Base-by-base conservation (phyloP, 352 stramenopile species). In the Phytophthora sp. region DNA sequence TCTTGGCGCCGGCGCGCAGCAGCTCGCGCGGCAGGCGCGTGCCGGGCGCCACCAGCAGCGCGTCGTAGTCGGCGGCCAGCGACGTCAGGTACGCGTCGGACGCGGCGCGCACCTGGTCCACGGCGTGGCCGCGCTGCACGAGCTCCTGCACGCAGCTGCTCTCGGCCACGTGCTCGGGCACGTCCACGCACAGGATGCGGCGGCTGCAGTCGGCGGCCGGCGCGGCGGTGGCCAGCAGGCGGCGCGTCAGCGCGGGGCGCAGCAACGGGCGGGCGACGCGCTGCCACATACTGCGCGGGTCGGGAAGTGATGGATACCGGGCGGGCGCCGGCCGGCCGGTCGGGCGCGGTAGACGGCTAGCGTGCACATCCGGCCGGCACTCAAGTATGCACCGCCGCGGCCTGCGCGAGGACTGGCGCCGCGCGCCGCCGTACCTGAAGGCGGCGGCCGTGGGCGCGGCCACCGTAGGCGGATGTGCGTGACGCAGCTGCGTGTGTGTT, bases 171-270 rank as follows among this genome's bases (percentile, higher is more conserved):
- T 73, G 59, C 39, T 73, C 60, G 21, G 79, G 79, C 4, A 89
- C 69, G 43, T 88, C 78, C 13, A 92, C 74, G 23, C 79, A 92
- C 20, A 92, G 66, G 42, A 92, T 82, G 39, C 83, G 83, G 35
- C 66, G 53, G 37, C 43, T 69, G 24, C 55, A 34, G 3, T 66
- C 41, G 10, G 26, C 7, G n/a, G n/a, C n/a, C n/a, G n/a, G n/a
- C 1, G 54, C 37, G 5, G 39, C 21, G 1, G 43, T 49, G 35
- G 72, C 59, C 21, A 76, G 49, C 23, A 64, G 46, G 20, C n/a
- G n/a, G n/a, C 62, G 56, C 23, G 43, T 42, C 10, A 60, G 20
- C 18, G 26, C 3, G 54, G 34, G 20, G 12, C 20, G 17, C 2
- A n/a, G n/a, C n/a, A n/a, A 35, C 34, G 24, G 21, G 28, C 32